Conservation (phyloP, 257 asterid genomes). For the Vinca minor region DNA sequence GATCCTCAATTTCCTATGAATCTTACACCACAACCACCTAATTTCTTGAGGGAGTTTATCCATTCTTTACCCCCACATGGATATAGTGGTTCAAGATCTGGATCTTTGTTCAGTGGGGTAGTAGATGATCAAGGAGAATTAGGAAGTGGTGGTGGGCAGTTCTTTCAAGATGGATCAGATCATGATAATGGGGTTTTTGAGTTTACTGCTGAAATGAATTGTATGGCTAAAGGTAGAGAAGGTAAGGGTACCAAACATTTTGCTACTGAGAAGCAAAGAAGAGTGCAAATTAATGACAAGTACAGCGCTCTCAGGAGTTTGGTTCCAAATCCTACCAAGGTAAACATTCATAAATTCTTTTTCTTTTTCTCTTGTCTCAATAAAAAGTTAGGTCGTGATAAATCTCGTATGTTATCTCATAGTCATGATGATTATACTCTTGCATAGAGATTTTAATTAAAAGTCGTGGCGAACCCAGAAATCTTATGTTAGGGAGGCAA, state of each 20-base stretch:
- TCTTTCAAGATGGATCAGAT: conserved; percentile 41
- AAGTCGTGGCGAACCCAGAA: too few species aligned
- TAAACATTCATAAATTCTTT: conserved; percentile 10
- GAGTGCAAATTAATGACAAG: conserved; percentile 59
- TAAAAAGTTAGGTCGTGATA: too few species aligned
- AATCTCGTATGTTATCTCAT: too few species aligned
- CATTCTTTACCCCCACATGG: conserved; percentile 62
- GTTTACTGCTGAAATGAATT: conserved; percentile 52
- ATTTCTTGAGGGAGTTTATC: conserved; percentile 60
- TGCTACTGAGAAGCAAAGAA: conserved; percentile 73
- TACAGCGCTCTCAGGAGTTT: conserved; percentile 42
- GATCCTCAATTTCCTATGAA: conserved; percentile 70
- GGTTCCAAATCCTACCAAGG: conserved; percentile 75
- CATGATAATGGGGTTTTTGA: conserved; percentile 55
- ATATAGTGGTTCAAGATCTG: conserved; percentile 29
- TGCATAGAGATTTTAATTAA: background rate
- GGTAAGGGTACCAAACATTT: conserved; percentile 58
- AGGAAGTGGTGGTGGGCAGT: conserved; percentile 22
- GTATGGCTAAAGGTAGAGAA: conserved; percentile 37
- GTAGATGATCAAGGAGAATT: conserved; percentile 66
- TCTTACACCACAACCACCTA: conserved; percentile 78
- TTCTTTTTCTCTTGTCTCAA: too few species aligned
- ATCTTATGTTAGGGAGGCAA: too few species aligned
- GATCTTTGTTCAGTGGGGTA: conserved; percentile 45
- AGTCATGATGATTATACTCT: too few species aligned